Evolutionary conservation across 1,139 yeast genomes (phyloP).

Genomic region (Scheffersomyces lignicola): DNA sequence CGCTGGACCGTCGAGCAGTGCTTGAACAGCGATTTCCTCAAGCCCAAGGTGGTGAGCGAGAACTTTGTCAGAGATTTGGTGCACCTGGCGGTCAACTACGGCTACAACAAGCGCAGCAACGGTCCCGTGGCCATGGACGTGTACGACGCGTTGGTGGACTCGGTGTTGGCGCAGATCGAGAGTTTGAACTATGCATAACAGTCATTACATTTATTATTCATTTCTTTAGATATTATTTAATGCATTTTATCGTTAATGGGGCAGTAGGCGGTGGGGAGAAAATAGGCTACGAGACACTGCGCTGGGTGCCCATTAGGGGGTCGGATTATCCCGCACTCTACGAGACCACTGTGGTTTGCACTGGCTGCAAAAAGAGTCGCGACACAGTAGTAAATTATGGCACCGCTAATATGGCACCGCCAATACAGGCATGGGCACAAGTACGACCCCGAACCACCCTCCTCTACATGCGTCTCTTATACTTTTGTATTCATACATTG

Average conservation of each 20-base stretch:
- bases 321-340: no score
- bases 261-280: no score
- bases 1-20: conserved; percentile 69
- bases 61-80: conserved; percentile 69
- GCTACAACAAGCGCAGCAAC: conserved; percentile 41
- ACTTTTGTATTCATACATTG: background rate
- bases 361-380: no score
- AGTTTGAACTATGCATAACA: conserved; percentile 33
- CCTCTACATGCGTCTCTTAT: no score
- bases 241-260: background rate
- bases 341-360: no score
- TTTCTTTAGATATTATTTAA: background rate
- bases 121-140: conserved; percentile 39
- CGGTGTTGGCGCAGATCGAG: conserved; percentile 41
- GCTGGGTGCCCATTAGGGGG: no score
- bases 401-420: no score
- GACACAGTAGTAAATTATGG: no score
- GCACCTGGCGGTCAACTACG: conserved; percentile 73
- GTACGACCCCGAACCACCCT: no score
- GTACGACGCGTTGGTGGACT: conserved; percentile 43
- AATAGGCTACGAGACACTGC: no score
- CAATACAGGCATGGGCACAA: no score
- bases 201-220: conserved; percentile 9
- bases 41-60: conserved; percentile 72
- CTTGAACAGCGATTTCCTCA: conserved; percentile 57